phyloP scores from a whole-genome alignment of 805 yeast species.

The Cephaloascus albidus region DNA sequence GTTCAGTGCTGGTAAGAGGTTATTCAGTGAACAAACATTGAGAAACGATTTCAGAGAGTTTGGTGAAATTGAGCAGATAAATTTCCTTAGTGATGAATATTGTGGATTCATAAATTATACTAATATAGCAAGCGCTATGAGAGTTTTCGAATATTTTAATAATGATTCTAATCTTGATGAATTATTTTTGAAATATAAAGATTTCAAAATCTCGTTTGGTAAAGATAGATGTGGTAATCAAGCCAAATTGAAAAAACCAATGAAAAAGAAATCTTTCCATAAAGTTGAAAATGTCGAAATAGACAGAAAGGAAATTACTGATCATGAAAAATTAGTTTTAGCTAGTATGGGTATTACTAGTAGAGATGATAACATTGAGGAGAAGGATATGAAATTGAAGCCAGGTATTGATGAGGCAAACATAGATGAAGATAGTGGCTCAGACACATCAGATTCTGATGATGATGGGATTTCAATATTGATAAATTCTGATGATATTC shows the following conservation, averaged over 20 bases:
- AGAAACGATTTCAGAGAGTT: constrained; percentile 52
- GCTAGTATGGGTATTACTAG: constrained; percentile 1
- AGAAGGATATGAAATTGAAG: no score
- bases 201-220: constrained; percentile 58
- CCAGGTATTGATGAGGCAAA: no score
- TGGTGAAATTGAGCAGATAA: constrained; percentile 73
- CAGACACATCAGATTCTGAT: neutral
- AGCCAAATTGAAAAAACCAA: constrained; percentile 40
- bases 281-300: constrained; percentile 1
- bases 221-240: constrained; percentile 78
- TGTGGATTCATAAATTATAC: constrained; percentile 72
- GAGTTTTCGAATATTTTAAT: constrained; percentile 51
- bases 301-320: constrained; percentile 3
- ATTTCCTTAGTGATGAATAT: constrained; percentile 56
- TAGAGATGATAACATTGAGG: no score
- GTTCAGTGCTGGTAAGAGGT: constrained; percentile 10
- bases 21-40: constrained; percentile 29
- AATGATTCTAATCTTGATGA: constrained; percentile 22
- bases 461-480: neutral
- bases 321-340: neutral
- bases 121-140: constrained; percentile 55
- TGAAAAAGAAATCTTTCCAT: constrained; percentile 11
- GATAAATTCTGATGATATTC: neutral
- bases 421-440: neutral
- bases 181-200: constrained; percentile 35